Base-by-base conservation (phyloP, 345 rosid genomes). In the Lumnitzera littorea region DNA sequence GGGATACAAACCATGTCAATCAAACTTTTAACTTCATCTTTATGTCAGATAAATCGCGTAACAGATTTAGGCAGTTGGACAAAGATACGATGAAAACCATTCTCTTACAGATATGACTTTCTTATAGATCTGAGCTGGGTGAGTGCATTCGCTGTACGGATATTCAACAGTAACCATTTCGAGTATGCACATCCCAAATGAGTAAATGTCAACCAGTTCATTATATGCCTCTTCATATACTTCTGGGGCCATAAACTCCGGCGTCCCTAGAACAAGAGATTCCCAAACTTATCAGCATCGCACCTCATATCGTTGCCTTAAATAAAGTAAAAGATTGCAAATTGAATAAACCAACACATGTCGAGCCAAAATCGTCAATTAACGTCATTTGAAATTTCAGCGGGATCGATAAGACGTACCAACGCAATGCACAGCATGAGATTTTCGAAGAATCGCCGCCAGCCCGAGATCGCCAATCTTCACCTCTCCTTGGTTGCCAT, bases 171-270 rank as follows among this genome's bases (percentile, higher is more conserved):
- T 91, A 53, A 95, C 94, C 99, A 91, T 88, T 69, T 95, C 99
- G 73, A 95, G 74, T 53, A 95, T 77, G 84, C 97, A 88, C 99
- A 95, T 95, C 24, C 99, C 99, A 43, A 95, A 95, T 1, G 99
- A 86, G 67, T 95, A 95, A 67, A 91, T 82, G 72, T 95, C 99
- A n/a, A 95, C 99, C 54, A 95, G 65, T 67, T 95, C 98, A 67
- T 95, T 91, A 53, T 95, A 95, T 0, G 91, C 98, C 74, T 95
- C 99, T 77, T 88, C 91, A 49, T 91, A 95, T 16, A 95, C 89
- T 76, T 95, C 99, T 36, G 99, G 99, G 57, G 99, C 99, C 99
- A 95, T 95, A 60, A 95, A 95, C 80, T 95, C 99, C 10, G 96
- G 97, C 43, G 99, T 95, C 49, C 99, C 98, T 95, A 82, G 48